Percentiles rank a stretch among this genome's conserved stretches.
These are phyloP conservation scores for Cryptococcus jaspeensis DNA, from an alignment of 1,284 basidiomycete species.

Conservation along the genomic window DNA sequence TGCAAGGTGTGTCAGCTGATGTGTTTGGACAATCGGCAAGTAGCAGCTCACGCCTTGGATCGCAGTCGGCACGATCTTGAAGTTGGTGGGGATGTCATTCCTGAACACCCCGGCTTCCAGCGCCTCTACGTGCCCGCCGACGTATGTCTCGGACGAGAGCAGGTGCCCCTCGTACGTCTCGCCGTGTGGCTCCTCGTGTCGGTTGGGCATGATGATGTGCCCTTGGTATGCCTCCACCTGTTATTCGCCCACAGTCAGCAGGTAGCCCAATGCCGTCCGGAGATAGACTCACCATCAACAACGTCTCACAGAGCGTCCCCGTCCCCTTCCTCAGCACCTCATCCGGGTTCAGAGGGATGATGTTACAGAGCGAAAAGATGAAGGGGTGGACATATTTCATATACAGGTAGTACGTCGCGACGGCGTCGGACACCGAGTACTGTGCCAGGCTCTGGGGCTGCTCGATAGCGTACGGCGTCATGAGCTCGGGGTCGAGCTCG, in stretches of 20 bases:
- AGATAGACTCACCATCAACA: slow-evolving; percentile 78
- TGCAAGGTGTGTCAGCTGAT: slow-evolving; percentile 42
- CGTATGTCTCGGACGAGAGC: slow-evolving; percentile 95
- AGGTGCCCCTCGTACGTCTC: slow-evolving; percentile 95
- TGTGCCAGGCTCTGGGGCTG: slow-evolving; percentile 93
- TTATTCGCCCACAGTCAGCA: slow-evolving; percentile 7
- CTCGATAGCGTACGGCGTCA: slow-evolving; percentile 99
- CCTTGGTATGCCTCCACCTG: slow-evolving; percentile 94
- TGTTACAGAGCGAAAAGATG: slow-evolving; percentile 99
- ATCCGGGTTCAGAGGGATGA: slow-evolving; percentile 95
- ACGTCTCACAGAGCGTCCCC: slow-evolving; percentile 94
- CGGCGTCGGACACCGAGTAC: slow-evolving; percentile 99
- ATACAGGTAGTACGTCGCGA: slow-evolving; percentile 98
- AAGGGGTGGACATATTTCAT: slow-evolving; percentile 99
- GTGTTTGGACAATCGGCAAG: background rate
- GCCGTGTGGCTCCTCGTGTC: slow-evolving; percentile 89
- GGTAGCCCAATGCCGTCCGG: too few species aligned
- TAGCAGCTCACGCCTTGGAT: slow-evolving; percentile 70
- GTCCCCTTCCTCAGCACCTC: slow-evolving; percentile 95
- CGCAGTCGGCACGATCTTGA: slow-evolving; percentile 88
- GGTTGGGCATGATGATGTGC: slow-evolving; percentile 95
- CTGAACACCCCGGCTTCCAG: slow-evolving; percentile 98
- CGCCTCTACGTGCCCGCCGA: slow-evolving; percentile 98
- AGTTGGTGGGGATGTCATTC: slow-evolving; percentile 91
- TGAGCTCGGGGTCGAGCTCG: slow-evolving; percentile 96